A percentile compares a stretch with the other conserved stretches of the same genome.
These are phyloP conservation scores for Dothistroma pini DNA, from an alignment of 2,329 filamentous ascomycete species.

Conservation along the genomic window DNA sequence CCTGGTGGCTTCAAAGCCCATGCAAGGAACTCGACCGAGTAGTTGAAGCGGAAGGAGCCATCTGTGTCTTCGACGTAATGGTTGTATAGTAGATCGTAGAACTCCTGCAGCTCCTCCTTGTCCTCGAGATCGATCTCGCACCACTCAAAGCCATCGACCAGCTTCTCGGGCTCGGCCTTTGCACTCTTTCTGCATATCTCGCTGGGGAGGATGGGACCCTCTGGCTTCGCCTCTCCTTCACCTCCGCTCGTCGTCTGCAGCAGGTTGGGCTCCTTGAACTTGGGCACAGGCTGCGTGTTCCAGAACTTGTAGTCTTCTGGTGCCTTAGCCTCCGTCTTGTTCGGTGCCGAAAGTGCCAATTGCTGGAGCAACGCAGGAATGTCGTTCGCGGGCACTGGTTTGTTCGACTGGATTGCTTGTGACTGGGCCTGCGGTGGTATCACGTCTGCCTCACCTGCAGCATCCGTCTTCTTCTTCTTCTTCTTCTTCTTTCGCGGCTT, in stretches of 20 bases:
- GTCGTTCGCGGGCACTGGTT: constrained; percentile 25
- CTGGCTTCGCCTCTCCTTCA: constrained; percentile 55
- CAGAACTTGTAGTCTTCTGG: constrained; percentile 80
- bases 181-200: constrained; percentile 61
- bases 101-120: constrained; percentile 74
- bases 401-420: constrained; percentile 16
- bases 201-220: constrained; percentile 81
- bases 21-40: constrained; percentile 81
- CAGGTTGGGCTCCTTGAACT: constrained; percentile 57
- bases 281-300: constrained; percentile 92
- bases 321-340: constrained; percentile 33
- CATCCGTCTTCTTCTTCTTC: constrained; percentile 9
- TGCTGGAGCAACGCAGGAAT: constrained; percentile 31
- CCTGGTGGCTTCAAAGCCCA: constrained; percentile 95
- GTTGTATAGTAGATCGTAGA: constrained; percentile 84
- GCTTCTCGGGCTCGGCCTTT: constrained; percentile 59
- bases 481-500: constrained; percentile 29
- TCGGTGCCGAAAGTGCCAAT: constrained; percentile 22
- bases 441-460: constrained; percentile 10
- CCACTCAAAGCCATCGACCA: constrained; percentile 90
- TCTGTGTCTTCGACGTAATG: constrained; percentile 98
- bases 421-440: background rate
- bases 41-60: constrained; percentile 97
- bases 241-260: constrained; percentile 39
- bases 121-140: constrained; percentile 81